Evolutionary conservation across 768 basidiomycete species (phyloP).

Genomic region (Plicaturopsis crispa): DNA sequence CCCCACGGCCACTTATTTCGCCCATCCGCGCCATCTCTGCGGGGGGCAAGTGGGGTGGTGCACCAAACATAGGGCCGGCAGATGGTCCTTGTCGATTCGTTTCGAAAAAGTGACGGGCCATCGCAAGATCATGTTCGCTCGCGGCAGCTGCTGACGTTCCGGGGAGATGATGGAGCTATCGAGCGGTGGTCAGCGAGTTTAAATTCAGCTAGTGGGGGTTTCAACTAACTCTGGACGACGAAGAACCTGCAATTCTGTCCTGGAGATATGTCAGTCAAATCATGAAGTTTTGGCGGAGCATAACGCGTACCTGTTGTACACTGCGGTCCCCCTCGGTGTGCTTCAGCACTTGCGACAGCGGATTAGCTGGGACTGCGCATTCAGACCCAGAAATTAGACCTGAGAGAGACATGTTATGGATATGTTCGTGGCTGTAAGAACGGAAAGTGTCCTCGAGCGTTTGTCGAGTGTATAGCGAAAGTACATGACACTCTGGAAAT

Average conservation of each 20-base stretch:
- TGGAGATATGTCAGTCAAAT: conserved; percentile 23
- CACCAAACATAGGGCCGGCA: conserved; percentile 24
- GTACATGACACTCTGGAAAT: no score
- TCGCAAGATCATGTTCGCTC: conserved; percentile 59
- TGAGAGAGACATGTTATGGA: conserved; percentile 58
- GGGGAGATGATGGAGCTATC: conserved; percentile 71
- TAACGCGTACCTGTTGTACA: conserved; percentile 63
- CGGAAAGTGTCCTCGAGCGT: no score
- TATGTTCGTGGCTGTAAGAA: conserved; percentile 1
- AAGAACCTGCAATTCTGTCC: conserved; percentile 72
- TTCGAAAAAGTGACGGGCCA: conserved; percentile 79
- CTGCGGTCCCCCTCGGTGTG: conserved; percentile 86
- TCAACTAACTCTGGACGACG: conserved; percentile 60
- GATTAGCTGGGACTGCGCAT: conserved; percentile 79
- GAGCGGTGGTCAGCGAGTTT: no score
- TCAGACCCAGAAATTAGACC: conserved; percentile 83
- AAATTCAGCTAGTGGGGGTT: no score
- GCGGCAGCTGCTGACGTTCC: conserved; percentile 39
- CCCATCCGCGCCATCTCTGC: conserved; percentile 20
- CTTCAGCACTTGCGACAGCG: conserved; percentile 83
- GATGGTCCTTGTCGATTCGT: conserved; percentile 26
- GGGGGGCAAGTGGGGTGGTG: conserved; percentile 22
- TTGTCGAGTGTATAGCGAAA: no score
- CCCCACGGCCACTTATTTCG: conserved; percentile 17
- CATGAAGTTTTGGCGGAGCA: background rate